These are phyloP conservation scores for Beauveria bassiana DNA, from an alignment of 2,329 filamentous ascomycete species.

Conservation along the genomic window DNA sequence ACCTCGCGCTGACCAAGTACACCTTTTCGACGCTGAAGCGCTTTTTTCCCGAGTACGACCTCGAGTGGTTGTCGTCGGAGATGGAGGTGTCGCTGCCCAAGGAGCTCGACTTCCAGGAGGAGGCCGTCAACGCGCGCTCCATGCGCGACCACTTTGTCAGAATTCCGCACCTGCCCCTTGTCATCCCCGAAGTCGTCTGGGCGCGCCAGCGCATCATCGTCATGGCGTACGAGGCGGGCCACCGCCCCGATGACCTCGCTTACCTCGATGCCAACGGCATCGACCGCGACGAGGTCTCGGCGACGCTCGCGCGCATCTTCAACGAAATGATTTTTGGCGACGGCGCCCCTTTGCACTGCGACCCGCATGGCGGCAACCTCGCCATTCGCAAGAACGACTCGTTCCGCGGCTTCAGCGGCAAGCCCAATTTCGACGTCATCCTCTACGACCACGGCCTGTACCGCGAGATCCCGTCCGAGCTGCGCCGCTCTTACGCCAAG, in stretches of 20 bases:
- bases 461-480: conserved; percentile 72
- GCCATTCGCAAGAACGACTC: conserved; percentile 72
- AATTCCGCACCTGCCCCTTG: conserved; percentile 66
- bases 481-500: conserved; percentile 86
- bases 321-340: conserved; percentile 99
- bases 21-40: conserved; percentile 84
- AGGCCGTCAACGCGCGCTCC: conserved; percentile 75
- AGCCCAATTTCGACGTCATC: conserved; percentile 84
- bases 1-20: conserved; percentile 77
- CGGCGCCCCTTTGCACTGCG: conserved; percentile 84
- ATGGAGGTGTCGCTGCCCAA: conserved; percentile 87
- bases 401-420: conserved; percentile 39
- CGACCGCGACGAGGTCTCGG: conserved; percentile 90
- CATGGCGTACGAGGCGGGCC: conserved; percentile 87
- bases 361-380: conserved; percentile 94
- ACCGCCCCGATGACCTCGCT: conserved; percentile 78
- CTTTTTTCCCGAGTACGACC: conserved; percentile 95
- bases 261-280: conserved; percentile 82
- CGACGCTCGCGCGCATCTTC: conserved; percentile 83
- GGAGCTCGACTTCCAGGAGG: conserved; percentile 82
- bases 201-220: conserved; percentile 82
- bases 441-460: conserved; percentile 97
- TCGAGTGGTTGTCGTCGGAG: conserved; percentile 90
- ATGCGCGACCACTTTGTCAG: conserved; percentile 74
- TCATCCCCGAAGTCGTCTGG: conserved; percentile 88